Conservation (phyloP, 2,329 filamentous ascomycete genomes). For the Lasiodiplodia gonubiensis region DNA sequence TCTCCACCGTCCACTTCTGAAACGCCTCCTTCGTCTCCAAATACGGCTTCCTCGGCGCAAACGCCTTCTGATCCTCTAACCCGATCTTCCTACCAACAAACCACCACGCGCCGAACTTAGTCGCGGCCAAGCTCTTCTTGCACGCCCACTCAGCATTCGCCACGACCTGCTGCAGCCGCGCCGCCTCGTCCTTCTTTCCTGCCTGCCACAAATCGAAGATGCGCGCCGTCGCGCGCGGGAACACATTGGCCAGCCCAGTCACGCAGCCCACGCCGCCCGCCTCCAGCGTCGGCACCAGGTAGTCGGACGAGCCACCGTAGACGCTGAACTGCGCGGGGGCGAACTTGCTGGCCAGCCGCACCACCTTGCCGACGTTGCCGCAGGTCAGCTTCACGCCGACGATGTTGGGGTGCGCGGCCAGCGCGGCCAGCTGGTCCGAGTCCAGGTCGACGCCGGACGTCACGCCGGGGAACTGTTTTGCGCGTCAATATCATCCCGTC, state of each 20-base stretch:
- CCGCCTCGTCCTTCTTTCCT: conserved; percentile 48
- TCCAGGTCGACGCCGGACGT: conserved; percentile 73
- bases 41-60: conserved; percentile 54
- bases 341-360: conserved; percentile 60
- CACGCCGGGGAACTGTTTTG: conserved; percentile 63
- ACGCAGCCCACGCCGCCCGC: conserved; percentile 58
- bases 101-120: conserved; percentile 55
- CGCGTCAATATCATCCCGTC: background rate
- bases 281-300: conserved; percentile 59
- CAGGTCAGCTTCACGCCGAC: conserved; percentile 72
- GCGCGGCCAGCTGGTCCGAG: conserved; percentile 63
- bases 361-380: conserved; percentile 66
- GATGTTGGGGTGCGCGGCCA: conserved; percentile 62
- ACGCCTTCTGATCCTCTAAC: conserved; percentile 44
- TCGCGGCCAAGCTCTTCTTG: conserved; percentile 55
- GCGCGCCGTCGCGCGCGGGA: conserved; percentile 41
- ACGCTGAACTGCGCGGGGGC: conserved; percentile 63
- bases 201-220: conserved; percentile 52
- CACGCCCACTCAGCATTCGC: conserved; percentile 59
- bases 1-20: conserved; percentile 53
- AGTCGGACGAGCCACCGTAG: conserved; percentile 73
- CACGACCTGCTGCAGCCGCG: conserved; percentile 50
- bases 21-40: conserved; percentile 44
- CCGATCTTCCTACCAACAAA: conserved; percentile 50
- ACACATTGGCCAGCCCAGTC: conserved; percentile 54